Evolutionary conservation across 2,329 filamentous ascomycete genomes (phyloP).

Genomic region (Pseudopithomyces maydicus): DNA sequence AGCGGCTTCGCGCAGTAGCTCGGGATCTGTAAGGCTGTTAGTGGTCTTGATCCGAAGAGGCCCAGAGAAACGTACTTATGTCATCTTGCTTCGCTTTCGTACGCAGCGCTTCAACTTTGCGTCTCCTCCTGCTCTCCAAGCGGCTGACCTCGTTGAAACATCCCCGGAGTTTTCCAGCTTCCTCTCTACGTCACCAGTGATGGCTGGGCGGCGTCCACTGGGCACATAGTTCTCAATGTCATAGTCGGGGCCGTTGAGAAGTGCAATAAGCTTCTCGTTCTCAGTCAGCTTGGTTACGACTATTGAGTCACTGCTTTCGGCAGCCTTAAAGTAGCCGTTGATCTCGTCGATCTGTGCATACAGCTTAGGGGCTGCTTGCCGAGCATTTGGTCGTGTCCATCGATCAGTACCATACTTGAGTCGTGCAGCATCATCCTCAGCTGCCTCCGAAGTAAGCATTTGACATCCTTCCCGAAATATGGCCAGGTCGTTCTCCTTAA

Average conservation of each 20-base stretch:
- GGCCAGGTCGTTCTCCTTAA: constrained; percentile 78
- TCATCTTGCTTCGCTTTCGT: constrained; percentile 86
- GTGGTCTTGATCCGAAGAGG: constrained; percentile 14
- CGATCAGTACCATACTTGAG: constrained; percentile 83
- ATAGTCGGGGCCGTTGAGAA: constrained; percentile 80
- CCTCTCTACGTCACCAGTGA: constrained; percentile 82
- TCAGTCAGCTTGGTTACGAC: constrained; percentile 80
- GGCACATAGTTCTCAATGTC: constrained; percentile 88
- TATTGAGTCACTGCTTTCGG: constrained; percentile 68
- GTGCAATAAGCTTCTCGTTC: constrained; percentile 73
- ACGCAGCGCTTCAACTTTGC: constrained; percentile 77
- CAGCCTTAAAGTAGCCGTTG: constrained; percentile 81
- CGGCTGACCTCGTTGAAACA: constrained; percentile 84
- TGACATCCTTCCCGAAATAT: constrained; percentile 84
- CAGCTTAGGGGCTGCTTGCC: constrained; percentile 71
- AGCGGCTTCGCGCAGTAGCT: constrained; percentile 81
- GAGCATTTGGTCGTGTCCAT: constrained; percentile 75
- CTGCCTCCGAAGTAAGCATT: constrained; percentile 76
- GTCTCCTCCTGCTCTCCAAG: constrained; percentile 78
- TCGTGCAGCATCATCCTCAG: constrained; percentile 79
- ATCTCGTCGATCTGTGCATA: constrained; percentile 79
- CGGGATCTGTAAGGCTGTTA: constrained; percentile 59
- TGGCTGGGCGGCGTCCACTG: constrained; percentile 76
- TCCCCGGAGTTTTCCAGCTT: constrained; percentile 76
- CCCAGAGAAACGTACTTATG: constrained; percentile 64